Conservation (phyloP, 1,284 basidiomycete species). For the Paramarasmius palmivorus region DNA sequence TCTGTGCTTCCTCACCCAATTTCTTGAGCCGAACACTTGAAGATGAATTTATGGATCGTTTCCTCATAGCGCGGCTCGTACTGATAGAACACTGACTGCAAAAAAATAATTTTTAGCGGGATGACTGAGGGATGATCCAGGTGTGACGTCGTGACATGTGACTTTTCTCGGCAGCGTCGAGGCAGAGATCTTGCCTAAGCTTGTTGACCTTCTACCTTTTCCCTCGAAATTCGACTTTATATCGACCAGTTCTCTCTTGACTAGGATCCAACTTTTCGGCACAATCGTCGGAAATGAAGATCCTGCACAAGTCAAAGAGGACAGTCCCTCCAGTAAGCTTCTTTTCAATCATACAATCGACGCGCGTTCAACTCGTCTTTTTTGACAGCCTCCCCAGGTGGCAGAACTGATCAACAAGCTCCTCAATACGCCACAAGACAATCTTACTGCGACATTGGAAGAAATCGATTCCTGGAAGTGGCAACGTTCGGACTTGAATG, state of each 20-base stretch:
- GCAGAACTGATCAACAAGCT: constrained; percentile 73
- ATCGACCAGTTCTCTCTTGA: background rate
- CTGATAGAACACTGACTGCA: no score
- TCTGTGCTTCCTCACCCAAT: no score
- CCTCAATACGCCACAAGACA: constrained; percentile 62
- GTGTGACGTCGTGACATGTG: no score
- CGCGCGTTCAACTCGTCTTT: constrained; percentile 22
- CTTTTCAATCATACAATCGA: constrained; percentile 15
- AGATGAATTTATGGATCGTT: no score
- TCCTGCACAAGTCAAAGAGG: constrained; percentile 78
- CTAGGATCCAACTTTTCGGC: constrained; percentile 13
- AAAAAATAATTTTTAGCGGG: no score
- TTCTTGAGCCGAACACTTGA: no score
- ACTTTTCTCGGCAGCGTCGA: no score
- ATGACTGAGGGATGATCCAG: no score
- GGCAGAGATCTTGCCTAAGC: background rate
- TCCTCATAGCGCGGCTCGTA: no score
- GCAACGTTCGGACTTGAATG: constrained; percentile 95
- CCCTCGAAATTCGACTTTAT: background rate
- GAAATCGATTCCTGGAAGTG: constrained; percentile 86
- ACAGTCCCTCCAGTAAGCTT: constrained; percentile 64
- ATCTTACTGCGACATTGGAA: constrained; percentile 63
- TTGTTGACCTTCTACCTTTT: background rate
- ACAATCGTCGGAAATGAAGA: constrained; percentile 72
- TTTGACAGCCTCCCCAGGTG: constrained; percentile 69